Percentiles rank a stretch among this genome's conserved stretches.
Conservation (phyloP, 768 basidiomycete species). For the Mycena olivaceomarginata region DNA sequence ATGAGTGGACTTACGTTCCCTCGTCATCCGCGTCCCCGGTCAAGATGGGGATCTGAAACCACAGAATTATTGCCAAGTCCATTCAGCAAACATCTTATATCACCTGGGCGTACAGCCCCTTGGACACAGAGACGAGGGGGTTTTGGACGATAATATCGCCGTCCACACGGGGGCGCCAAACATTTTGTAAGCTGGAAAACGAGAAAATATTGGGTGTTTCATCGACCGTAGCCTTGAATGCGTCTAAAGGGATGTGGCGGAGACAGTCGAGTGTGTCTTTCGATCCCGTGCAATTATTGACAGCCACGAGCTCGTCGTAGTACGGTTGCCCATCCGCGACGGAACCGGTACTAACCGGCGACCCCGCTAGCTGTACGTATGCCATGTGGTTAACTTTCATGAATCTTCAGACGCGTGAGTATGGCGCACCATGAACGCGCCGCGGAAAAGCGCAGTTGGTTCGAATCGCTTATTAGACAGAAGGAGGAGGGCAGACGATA, state of each 20-base stretch:
- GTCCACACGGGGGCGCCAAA: slow-evolving; percentile 64
- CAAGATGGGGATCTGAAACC: slow-evolving; percentile 20
- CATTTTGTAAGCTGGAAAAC: slow-evolving; percentile 52
- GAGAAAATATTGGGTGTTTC: slow-evolving; percentile 53
- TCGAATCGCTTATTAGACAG: slow-evolving; percentile 37
- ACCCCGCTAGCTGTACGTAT: slow-evolving; percentile 15
- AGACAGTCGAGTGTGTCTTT: slow-evolving; percentile 57
- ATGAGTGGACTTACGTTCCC: slow-evolving; percentile 23
- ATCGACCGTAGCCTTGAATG: slow-evolving; percentile 56
- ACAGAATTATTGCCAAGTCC: background rate
- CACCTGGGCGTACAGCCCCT: slow-evolving; percentile 59
- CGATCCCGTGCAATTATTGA: slow-evolving; percentile 48
- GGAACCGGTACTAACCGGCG: slow-evolving; percentile 8
- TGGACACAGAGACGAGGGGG: slow-evolving; percentile 54
- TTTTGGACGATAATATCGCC: slow-evolving; percentile 58
- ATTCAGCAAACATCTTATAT: too few species aligned
- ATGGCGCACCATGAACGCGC: slow-evolving; percentile 28
- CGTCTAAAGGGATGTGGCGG: slow-evolving; percentile 52
- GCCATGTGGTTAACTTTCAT: background rate
- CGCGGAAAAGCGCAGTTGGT: slow-evolving; percentile 18
- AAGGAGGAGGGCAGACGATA: slow-evolving; percentile 17
- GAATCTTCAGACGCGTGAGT: background rate
- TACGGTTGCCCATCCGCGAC: slow-evolving; percentile 28
- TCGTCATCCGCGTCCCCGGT: slow-evolving; percentile 32
- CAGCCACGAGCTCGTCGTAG: slow-evolving; percentile 29